Percentiles rank a stretch among this genome's conserved stretches.
Evolutionary conservation across 2,329 filamentous ascomycete genomes (phyloP).

Genomic region (Fusarium lateritium): DNA sequence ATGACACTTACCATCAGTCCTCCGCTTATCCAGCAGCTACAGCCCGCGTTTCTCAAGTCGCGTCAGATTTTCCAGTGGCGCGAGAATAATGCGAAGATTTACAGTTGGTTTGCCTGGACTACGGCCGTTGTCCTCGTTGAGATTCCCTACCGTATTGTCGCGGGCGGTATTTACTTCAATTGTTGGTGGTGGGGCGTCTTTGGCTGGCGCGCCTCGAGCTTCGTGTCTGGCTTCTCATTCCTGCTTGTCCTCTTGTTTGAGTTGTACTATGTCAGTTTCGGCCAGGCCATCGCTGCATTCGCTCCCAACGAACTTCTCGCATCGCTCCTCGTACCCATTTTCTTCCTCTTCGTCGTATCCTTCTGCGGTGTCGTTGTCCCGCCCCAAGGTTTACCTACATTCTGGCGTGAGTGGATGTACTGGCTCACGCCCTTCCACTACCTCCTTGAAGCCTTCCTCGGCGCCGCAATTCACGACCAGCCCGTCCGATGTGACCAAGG

Average conservation of each 20-base stretch:
- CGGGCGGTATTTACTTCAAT: slow-evolving; percentile 65
- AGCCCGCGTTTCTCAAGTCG: slow-evolving; percentile 78
- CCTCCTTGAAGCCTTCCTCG: slow-evolving; percentile 73
- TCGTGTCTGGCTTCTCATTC: slow-evolving; percentile 73
- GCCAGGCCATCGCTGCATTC: slow-evolving; percentile 77
- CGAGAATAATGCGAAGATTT: slow-evolving; percentile 84
- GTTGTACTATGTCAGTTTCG: slow-evolving; percentile 75
- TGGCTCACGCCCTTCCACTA: slow-evolving; percentile 78
- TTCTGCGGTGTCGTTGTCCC: slow-evolving; percentile 82
- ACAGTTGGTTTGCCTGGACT: slow-evolving; percentile 80
- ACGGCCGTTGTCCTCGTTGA: slow-evolving; percentile 77
- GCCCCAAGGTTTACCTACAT: slow-evolving; percentile 68
- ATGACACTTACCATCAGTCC: slow-evolving; percentile 83
- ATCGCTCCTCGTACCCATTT: slow-evolving; percentile 75
- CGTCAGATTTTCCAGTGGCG: slow-evolving; percentile 78
- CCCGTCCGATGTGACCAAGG: slow-evolving; percentile 67
- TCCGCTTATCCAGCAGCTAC: slow-evolving; percentile 82
- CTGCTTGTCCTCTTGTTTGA: slow-evolving; percentile 77
- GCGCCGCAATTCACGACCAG: slow-evolving; percentile 67
- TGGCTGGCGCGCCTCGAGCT: slow-evolving; percentile 65
- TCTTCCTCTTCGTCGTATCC: slow-evolving; percentile 78
- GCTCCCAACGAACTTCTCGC: slow-evolving; percentile 77
- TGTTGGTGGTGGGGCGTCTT: slow-evolving; percentile 72
- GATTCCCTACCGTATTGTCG: slow-evolving; percentile 77
- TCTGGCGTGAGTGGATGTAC: slow-evolving; percentile 78